Evolutionary conservation across 73 alveolate species (phyloP).

Genomic region (Symbiodinium pilosum): DNA sequence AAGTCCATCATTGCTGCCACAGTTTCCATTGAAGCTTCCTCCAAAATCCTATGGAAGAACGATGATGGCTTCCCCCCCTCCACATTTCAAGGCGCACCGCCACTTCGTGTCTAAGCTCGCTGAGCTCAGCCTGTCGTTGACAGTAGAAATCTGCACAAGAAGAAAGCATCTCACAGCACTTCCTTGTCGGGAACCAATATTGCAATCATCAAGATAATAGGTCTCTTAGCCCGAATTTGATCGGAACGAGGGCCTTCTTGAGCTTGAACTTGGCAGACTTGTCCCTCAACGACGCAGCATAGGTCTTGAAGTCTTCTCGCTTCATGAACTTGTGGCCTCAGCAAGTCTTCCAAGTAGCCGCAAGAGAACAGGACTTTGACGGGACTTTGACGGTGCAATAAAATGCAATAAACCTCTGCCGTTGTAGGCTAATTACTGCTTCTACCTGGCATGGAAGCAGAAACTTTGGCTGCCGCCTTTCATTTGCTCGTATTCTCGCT

Average conservation of each 20-base stretch:
- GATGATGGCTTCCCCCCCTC: too few species aligned
- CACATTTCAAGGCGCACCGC: constrained; percentile 95
- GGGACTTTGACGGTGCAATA: too few species aligned
- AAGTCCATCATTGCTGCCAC: background rate
- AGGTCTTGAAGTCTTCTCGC: constrained; percentile 98
- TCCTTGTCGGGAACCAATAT: background rate
- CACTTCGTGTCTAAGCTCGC: constrained; percentile 98
- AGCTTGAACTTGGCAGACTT: constrained; percentile 98
- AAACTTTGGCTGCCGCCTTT: constrained; percentile 55
- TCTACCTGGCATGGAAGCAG: background rate
- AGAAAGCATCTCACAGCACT: background rate
- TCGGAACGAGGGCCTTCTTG: constrained; percentile 96
- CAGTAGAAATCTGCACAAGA: background rate
- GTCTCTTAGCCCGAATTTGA: background rate
- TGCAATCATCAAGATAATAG: too few species aligned
- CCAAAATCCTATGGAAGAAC: too few species aligned
- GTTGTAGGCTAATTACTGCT: too few species aligned
- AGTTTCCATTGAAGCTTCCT: background rate
- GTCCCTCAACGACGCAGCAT: constrained; percentile 98
- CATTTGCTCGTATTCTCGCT: constrained; percentile 97
- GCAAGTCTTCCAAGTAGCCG: background rate
- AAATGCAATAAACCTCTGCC: too few species aligned
- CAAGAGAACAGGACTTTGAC: too few species aligned
- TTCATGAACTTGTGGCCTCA: constrained; percentile 98
- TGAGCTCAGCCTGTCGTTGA: constrained; percentile 92